These are phyloP conservation scores for Rubia yunnanensis DNA, from an alignment of 257 asterid genomes.

Conservation along the genomic window DNA sequence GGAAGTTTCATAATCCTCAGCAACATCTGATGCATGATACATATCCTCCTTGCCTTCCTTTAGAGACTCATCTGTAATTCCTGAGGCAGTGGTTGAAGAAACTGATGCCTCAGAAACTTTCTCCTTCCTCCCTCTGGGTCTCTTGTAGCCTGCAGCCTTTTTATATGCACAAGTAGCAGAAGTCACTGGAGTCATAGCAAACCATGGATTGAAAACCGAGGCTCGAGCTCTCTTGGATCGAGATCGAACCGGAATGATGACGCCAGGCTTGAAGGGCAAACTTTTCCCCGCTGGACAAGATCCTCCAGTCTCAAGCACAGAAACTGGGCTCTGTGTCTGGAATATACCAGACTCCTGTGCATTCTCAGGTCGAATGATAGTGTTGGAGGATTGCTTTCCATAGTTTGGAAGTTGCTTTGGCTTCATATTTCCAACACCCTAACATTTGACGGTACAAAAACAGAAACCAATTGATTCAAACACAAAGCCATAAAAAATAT, in stretches of 20 bases:
- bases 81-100: not conserved
- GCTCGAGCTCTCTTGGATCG: conserved; percentile 64
- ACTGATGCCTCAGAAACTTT: conserved; percentile 11
- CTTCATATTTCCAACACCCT: conserved; percentile 6
- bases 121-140: conserved; percentile 28
- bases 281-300: conserved; percentile 36
- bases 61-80: not conserved
- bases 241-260: conserved; percentile 37
- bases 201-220: conserved; percentile 47
- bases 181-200: conserved; percentile 24
- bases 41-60: conserved; percentile 6
- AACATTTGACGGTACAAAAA: not conserved
- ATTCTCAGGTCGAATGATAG: conserved; percentile 16
- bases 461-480: not conserved
- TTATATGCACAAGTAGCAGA: conserved; percentile 19
- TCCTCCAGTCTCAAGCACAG: conserved; percentile 61
- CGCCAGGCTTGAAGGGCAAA: conserved; percentile 25
- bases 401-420: conserved; percentile 15
- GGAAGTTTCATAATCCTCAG: conserved; percentile 5
- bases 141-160: conserved; percentile 25
- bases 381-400: conserved; percentile 13
- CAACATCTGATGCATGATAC: not conserved
- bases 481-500: not conserved
- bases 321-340: conserved; percentile 65
- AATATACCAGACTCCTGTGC: conserved; percentile 26